Percentiles rank a stretch among this genome's conserved stretches.
Evolutionary conservation across 2,329 filamentous ascomycete genomes (phyloP).

Genomic region (Trichoderma gracile): DNA sequence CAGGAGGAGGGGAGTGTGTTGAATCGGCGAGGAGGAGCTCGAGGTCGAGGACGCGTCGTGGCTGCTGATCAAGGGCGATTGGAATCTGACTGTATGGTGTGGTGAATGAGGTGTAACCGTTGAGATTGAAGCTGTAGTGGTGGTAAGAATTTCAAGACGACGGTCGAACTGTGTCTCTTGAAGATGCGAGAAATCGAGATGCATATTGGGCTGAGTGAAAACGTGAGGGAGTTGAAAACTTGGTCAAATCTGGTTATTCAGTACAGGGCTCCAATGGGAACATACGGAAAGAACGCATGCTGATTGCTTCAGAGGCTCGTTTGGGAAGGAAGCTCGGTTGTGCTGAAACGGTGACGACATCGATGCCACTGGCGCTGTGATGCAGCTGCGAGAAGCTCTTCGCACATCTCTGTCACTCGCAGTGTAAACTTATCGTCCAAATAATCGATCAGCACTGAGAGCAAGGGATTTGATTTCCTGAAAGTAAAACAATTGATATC

Average conservation of each 20-base stretch:
- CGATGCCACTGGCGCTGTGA: background rate
- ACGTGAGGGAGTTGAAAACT: background rate
- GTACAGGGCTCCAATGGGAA: background rate
- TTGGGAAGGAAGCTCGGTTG: background rate
- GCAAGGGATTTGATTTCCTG: background rate
- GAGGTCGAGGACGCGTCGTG: slow-evolving; percentile 43
- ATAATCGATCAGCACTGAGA: background rate
- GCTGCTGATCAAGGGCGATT: slow-evolving; percentile 15
- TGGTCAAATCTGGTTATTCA: no score
- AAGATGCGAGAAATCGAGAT: no score
- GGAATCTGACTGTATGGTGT: background rate
- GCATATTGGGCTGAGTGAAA: no score
- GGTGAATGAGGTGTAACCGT: background rate
- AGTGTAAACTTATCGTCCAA: background rate
- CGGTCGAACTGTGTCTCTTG: no score
- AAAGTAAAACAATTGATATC: background rate
- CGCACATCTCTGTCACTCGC: background rate
- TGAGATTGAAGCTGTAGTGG: background rate
- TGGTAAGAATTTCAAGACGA: slow-evolving; percentile 3
- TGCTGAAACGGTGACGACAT: slow-evolving; percentile 4
- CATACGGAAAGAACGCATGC: background rate
- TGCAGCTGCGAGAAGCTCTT: background rate
- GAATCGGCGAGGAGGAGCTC: slow-evolving; percentile 60
- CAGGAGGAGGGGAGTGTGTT: slow-evolving; percentile 58
- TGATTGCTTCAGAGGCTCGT: background rate